Conservation (phyloP, 2,329 filamentous ascomycete species). For the Fusarium sambucinum region DNA sequence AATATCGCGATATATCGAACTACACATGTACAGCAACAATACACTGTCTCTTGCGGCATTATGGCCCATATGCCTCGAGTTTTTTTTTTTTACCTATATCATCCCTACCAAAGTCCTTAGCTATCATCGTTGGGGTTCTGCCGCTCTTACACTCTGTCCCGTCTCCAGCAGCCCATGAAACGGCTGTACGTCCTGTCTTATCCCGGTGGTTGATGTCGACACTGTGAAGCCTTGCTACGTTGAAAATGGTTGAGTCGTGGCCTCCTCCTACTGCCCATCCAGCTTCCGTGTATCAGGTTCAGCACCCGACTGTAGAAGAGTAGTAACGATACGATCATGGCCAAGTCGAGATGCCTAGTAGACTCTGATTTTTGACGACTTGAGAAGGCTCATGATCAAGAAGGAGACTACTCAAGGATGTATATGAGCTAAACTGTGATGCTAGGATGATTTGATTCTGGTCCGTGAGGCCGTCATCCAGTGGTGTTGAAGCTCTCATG, state of each 20-base stretch:
- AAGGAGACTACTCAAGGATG: neutral
- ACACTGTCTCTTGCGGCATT: too few relatives aligned
- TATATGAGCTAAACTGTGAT: neutral
- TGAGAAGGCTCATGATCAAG: neutral
- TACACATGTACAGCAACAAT: too few relatives aligned
- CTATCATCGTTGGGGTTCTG: neutral
- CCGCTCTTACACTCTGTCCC: too few relatives aligned
- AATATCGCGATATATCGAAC: too few relatives aligned
- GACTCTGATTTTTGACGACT: neutral
- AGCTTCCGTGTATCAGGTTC: too few relatives aligned
- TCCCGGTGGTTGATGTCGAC: neutral
- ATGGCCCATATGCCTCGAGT: too few relatives aligned
- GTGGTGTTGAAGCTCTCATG: neutral
- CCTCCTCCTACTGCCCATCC: too few relatives aligned
- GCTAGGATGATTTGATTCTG: neutral
- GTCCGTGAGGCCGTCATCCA: neutral
- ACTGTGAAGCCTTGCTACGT: neutral
- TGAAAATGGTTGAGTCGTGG: neutral
- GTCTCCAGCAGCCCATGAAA: neutral
- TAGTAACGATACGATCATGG: too few relatives aligned
- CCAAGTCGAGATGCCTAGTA: neutral
- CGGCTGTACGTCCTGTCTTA: neutral
- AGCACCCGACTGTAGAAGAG: too few relatives aligned
- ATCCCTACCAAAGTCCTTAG: neutral
- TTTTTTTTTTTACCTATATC: neutral